phyloP scores from a whole-genome alignment of 768 basidiomycete genomes.

The Tylopilus balloui region DNA sequence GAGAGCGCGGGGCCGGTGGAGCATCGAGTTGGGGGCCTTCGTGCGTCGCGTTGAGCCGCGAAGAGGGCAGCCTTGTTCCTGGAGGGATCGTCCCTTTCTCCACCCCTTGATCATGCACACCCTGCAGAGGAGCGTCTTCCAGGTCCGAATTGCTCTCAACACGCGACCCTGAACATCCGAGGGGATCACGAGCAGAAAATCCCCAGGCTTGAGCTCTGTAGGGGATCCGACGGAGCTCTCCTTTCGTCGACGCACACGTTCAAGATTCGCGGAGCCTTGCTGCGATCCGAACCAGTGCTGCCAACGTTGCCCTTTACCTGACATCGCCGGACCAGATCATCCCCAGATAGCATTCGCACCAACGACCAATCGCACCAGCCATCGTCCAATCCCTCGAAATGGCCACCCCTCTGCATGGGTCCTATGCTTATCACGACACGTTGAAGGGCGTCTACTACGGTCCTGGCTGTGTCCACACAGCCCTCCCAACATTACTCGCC shows the following conservation, averaged over 20 bases:
- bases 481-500: conserved; percentile 58
- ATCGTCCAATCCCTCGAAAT: conserved; percentile 5
- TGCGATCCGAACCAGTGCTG: neutral
- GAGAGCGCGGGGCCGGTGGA: neutral
- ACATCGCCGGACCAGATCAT: conserved; percentile 9
- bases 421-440: conserved; percentile 63
- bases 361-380: conserved; percentile 1
- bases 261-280: conserved; percentile 13
- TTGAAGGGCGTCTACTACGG: conserved; percentile 70
- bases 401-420: conserved; percentile 38
- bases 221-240: conserved; percentile 12
- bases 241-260: neutral
- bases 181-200: conserved; percentile 4
- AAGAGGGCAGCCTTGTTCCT: neutral
- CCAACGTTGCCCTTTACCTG: neutral
- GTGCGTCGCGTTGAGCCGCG: too few species aligned
- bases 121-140: too few species aligned
- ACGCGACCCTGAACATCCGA: conserved; percentile 14
- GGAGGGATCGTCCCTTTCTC: too few species aligned
- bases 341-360: conserved; percentile 1
- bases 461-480: conserved; percentile 57
- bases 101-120: too few species aligned
- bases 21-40: neutral
- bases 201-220: neutral
- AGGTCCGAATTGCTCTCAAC: too few species aligned